phyloP scores from a whole-genome alignment of 1,284 basidiomycete species.

The Heterobasidion occidentale region DNA sequence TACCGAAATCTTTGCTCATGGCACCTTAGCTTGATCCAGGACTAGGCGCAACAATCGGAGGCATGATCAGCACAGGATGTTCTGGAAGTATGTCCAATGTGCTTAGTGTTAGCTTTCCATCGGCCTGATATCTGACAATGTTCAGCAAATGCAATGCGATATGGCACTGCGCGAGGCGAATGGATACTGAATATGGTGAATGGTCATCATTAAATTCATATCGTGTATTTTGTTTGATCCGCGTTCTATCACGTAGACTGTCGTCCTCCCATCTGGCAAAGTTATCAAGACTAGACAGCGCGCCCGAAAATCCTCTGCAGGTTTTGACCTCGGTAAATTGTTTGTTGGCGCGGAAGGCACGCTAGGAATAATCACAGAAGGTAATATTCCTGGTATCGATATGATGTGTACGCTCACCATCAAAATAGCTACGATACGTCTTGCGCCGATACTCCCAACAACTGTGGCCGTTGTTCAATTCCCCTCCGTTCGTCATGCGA shows the following conservation, averaged over 20 bases:
- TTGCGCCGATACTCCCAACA: constrained; percentile 78
- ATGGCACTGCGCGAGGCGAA: constrained; percentile 80
- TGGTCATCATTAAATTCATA: too few relatives aligned
- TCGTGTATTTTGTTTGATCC: background rate
- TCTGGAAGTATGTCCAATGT: constrained; percentile 41
- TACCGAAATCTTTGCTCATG: background rate
- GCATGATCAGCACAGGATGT: constrained; percentile 79
- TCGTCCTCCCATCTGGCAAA: constrained; percentile 62
- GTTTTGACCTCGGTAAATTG: constrained; percentile 85
- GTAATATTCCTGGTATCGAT: background rate
- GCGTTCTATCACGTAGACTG: background rate
- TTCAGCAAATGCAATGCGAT: constrained; percentile 82
- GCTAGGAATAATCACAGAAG: constrained; percentile 84
- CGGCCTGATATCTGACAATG: background rate
- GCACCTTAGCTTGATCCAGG: constrained; percentile 55
- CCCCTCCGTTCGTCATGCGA: constrained; percentile 55
- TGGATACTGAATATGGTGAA: constrained; percentile 77
- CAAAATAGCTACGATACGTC: constrained; percentile 61
- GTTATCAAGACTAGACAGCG: constrained; percentile 90
- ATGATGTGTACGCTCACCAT: background rate
- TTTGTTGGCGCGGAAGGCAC: constrained; percentile 38
- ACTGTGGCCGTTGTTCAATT: constrained; percentile 66
- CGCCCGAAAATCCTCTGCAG: constrained; percentile 85
- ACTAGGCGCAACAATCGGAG: constrained; percentile 73
- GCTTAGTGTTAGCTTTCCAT: background rate